Conservation (phyloP, 164 flowering plant species). For the Houttuynia cordata region DNA sequence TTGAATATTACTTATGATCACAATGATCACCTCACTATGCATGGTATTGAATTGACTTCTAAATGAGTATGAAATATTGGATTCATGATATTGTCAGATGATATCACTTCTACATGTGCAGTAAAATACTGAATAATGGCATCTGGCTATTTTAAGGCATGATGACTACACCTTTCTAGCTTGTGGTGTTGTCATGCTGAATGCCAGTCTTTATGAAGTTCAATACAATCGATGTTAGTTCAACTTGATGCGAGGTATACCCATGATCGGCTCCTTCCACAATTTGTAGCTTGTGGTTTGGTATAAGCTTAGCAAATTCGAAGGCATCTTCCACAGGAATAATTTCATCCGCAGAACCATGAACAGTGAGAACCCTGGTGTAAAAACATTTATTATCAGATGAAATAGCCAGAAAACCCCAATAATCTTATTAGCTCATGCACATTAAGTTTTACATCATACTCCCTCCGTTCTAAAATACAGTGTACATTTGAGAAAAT, state of each 20-base stretch:
- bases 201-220: conserved; percentile 34
- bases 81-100: no score
- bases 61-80: no score
- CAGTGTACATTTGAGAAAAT: no score
- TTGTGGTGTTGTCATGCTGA: conserved; percentile 3
- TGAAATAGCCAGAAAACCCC: not conserved
- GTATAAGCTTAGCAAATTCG: conserved; percentile 65
- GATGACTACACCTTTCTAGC: not conserved
- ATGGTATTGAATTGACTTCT: no score
- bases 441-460: no score
- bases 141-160: not conserved
- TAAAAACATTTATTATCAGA: no score
- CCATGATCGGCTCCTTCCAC: conserved; percentile 76
- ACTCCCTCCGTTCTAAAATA: no score
- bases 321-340: conserved; percentile 65
- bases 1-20: no score
- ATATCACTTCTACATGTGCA: not conserved
- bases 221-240: conserved; percentile 38
- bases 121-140: not conserved
- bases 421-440: no score
- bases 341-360: conserved; percentile 68
- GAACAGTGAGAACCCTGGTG: conserved; percentile 71
- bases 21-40: no score
- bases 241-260: conserved; percentile 44
- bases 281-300: conserved; percentile 57